These are phyloP conservation scores for Calvatia gigantea DNA, from an alignment of 768 basidiomycete genomes.

Conservation along the genomic window DNA sequence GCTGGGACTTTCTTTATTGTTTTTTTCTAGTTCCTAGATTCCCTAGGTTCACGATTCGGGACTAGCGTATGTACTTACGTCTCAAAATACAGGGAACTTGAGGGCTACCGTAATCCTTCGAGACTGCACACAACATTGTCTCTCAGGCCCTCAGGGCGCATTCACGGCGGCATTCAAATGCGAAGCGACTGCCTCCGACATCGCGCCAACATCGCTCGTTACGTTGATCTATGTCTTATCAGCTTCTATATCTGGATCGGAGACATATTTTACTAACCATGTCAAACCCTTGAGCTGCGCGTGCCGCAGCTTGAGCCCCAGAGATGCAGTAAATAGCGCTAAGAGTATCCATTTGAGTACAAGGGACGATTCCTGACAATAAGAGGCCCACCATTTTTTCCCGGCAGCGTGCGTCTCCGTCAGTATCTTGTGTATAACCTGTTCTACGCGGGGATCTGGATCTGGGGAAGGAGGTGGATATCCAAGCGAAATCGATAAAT, in stretches of 20 bases:
- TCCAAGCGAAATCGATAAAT: conserved; percentile 61
- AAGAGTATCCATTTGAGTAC: background rate
- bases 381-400: conserved; percentile 59
- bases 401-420: conserved; percentile 44
- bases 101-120: background rate
- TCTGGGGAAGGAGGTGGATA: conserved; percentile 60
- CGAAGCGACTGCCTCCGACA: conserved; percentile 31
- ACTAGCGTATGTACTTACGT: background rate
- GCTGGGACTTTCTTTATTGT: background rate
- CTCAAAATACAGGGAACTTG: background rate
- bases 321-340: conserved; percentile 27
- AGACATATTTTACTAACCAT: conserved; percentile 18
- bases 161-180: conserved; percentile 22
- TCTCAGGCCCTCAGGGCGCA: background rate
- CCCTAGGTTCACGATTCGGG: background rate
- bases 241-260: background rate
- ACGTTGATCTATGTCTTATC: conserved; percentile 45
- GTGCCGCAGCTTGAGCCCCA: conserved; percentile 22
- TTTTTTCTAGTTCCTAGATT: background rate
- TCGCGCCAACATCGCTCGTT: conserved; percentile 38
- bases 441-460: conserved; percentile 62
- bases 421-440: conserved; percentile 52
- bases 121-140: background rate
- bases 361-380: background rate
- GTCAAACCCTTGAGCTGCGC: conserved; percentile 26